Percentiles rank a stretch among this genome's conserved stretches.
Conservation (phyloP, 345 rosid species). For the Nasturtium officinale region DNA sequence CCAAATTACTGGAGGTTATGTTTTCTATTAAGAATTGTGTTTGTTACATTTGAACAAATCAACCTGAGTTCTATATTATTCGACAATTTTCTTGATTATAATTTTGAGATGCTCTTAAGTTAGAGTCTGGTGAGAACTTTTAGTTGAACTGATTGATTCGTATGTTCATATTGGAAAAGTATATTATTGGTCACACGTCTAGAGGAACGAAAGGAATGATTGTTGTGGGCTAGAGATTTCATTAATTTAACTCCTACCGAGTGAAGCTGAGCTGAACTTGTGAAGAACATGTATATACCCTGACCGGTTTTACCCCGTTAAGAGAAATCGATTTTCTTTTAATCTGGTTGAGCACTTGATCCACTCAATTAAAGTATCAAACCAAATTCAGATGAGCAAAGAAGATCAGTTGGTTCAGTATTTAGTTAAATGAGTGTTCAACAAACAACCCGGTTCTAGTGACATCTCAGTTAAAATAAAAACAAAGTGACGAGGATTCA, state of each 20-base stretch:
- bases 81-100: background rate
- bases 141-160: no score
- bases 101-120: background rate
- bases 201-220: background rate
- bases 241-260: background rate
- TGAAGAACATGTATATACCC: no score
- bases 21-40: background rate
- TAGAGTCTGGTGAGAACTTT: background rate
- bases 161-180: no score
- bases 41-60: background rate
- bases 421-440: no score
- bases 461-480: no score
- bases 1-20: constrained; percentile 12
- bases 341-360: background rate
- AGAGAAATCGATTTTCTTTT: background rate
- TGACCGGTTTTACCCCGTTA: background rate
- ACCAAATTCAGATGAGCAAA: no score
- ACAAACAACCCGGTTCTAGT: no score
- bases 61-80: background rate
- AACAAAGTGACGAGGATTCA: no score
- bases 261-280: background rate
- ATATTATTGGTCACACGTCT: background rate
- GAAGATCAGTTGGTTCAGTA: no score
- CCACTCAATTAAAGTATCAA: background rate
- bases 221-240: background rate